Conservation (phyloP, 306 rosid genomes). For the Sesbania bispinosa region DNA sequence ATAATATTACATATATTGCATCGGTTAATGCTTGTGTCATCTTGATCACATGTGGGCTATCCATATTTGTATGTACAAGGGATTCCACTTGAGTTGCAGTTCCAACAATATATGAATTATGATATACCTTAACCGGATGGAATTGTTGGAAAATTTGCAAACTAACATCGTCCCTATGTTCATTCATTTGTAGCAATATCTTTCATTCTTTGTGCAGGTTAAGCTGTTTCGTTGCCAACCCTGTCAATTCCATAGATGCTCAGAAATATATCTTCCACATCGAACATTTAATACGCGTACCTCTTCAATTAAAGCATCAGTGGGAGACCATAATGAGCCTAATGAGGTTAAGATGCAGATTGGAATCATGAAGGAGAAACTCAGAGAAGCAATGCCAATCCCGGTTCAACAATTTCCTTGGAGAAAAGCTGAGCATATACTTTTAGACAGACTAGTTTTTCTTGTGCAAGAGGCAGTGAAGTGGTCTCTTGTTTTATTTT, state of each 20-base stretch:
- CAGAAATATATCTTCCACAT: conserved; percentile 1
- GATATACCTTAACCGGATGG: background rate
- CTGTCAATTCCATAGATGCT: conserved; percentile 1
- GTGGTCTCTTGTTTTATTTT: conserved; percentile 41
- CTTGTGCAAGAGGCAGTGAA: conserved; percentile 33
- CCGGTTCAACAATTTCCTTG: conserved; percentile 44
- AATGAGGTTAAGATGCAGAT: conserved; percentile 30
- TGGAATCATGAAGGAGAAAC: conserved; percentile 27
- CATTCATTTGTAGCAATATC: background rate
- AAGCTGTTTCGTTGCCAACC: conserved; percentile 33
- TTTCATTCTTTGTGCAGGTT: conserved; percentile 26
- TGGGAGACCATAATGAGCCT: conserved; percentile 35
- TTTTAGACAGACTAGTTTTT: conserved; percentile 28
- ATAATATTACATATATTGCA: background rate
- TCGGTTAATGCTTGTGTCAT: background rate
- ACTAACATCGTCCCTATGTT: background rate
- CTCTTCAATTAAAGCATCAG: conserved; percentile 28
- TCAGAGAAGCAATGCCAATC: conserved; percentile 32
- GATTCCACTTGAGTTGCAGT: background rate
- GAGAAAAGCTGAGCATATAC: conserved; percentile 35
- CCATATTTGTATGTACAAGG: background rate
- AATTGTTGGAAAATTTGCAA: background rate
- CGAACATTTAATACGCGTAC: conserved; percentile 12
- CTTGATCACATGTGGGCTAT: background rate
- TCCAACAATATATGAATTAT: background rate